Evolutionary conservation across 2,329 filamentous ascomycete genomes (phyloP), one percentile per base, ranked within the genome.

Genomic region (Aspergillus spinulosporus): DNA sequence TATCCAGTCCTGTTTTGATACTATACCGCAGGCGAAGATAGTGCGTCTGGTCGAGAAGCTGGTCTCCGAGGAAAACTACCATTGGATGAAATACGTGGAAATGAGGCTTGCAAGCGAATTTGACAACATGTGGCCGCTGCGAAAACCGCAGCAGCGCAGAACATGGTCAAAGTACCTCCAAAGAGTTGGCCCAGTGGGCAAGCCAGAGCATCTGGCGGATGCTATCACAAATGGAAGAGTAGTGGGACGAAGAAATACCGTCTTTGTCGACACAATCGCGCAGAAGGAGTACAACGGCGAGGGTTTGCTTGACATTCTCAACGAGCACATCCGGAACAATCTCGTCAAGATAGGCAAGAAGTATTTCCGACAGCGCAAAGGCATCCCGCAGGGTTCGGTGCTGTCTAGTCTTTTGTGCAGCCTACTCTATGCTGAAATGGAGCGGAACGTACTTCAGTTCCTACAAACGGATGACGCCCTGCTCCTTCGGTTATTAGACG

Each of bases 321-420:
- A 82, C 14, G 84, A 93, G 62, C 94, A 99, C 68, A 83, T 99
- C n/a, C 80, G 86, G 59, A 80, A 86, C 57, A 97, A 97, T 67
- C 79, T 97, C 28, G 85, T 99, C 67, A 91, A 89, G 68, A 87
- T 97, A 39, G 92, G 92, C 47, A 93, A 92, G 75, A 90, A 88
- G 63, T 92, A 87, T 70, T 97, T 94, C 70, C 84, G 90, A 26
- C 94, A 99, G 71, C 93, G 87, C 71, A 78, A 82, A 21, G 94
- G 94, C 11, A 97, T 99, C 40, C 92, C 94, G 0, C 94, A 99
- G 72, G 94, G 94, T 5, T 97, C 92, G 0, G 83, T 97, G 1
- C 71, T 99, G 4, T 97, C 92, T 0, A 89, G 88, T 43, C 80
- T 92, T 40, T 80, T 99, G 4, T 97, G 94, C 79, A 97, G 92